Base-by-base conservation (phyloP, 352 stramenopile genomes). In the Globisporangium spiculum region DNA sequence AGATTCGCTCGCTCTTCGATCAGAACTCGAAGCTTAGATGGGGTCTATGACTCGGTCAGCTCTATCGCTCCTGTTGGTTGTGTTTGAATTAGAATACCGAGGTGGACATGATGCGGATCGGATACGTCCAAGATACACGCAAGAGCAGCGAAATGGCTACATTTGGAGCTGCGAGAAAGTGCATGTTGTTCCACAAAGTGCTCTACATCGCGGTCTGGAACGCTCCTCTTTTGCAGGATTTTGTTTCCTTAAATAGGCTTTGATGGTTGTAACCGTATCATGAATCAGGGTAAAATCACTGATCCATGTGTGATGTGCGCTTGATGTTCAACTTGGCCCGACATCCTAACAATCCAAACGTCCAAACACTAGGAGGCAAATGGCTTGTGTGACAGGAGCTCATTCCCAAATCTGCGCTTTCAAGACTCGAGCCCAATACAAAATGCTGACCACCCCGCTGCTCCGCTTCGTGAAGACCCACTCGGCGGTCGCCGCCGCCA, bases 371-470 rank as follows among this genome's bases (percentile, higher is more conserved):
- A 41, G 8, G 34, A 41, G 34, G 34, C 34, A 10, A 41, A 32
- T 41, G 34, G 34, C 34, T 14, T 41, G 8, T 41, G 34, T 41
- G 34, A 41, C 30, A 32, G 30, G 30, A 32, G 26, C 61, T 60
- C 61, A 67, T 60, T 67, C 36, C 44, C 61, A 27, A 20, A 67
- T 59, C 52, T 24, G 50, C 61, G 24, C 59, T 32, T 32, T 24
- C 56, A 32, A 27, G 32, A 48, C 41, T 14, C 30, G 44, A 46
- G n/a, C 26, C 18, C 24, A 54, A 54, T 16, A 44, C 30, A 24
- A 72, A 27, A 79, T 67, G 60, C 73, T 77, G 64, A 46, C 82
- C 68, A 78, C 75, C 53, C 38, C 63, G 10, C 63, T 68, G 20
- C 57, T 78, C 53, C 77, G 70, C 48, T 62, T 75, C 50, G 67